Conservation (phyloP, 139 green algal genomes). For the Chlorella sp. region DNA sequence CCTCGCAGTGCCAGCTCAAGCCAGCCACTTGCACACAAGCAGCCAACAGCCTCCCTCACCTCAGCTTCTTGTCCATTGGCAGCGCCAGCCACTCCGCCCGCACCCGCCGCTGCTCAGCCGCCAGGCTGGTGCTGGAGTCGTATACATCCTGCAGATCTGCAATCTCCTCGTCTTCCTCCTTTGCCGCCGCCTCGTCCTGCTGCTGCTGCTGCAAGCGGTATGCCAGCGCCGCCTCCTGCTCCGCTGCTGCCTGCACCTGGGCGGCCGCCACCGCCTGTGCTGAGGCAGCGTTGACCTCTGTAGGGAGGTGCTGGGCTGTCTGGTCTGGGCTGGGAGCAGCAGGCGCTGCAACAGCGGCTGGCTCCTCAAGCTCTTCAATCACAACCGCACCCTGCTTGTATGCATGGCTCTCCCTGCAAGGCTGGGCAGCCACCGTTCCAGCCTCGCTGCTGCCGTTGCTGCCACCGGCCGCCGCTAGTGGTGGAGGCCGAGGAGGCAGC, state of each 20-base stretch:
- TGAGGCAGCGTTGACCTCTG: no score
- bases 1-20: no score
- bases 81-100: neutral
- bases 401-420: neutral
- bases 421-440: neutral
- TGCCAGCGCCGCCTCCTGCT: neutral
- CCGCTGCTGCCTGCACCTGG: no score
- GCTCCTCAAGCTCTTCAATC: constrained; percentile 12
- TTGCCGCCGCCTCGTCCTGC: neutral
- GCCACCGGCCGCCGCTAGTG: neutral
- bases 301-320: no score
- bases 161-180: constrained; percentile 24
- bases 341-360: neutral
- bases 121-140: constrained; percentile 26
- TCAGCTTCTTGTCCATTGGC: constrained; percentile 9
- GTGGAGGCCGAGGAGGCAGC: neutral
- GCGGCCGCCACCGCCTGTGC: no score
- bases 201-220: neutral
- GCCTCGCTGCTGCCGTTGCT: neutral
- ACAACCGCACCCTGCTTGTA: neutral
- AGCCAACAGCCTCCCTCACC: neutral
- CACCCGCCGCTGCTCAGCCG: constrained; percentile 2
- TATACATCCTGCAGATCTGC: constrained; percentile 37
- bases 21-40: neutral
- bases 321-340: no score